Base-by-base conservation (phyloP, 345 rosid genomes). In the Aquilaria yunnanensis region DNA sequence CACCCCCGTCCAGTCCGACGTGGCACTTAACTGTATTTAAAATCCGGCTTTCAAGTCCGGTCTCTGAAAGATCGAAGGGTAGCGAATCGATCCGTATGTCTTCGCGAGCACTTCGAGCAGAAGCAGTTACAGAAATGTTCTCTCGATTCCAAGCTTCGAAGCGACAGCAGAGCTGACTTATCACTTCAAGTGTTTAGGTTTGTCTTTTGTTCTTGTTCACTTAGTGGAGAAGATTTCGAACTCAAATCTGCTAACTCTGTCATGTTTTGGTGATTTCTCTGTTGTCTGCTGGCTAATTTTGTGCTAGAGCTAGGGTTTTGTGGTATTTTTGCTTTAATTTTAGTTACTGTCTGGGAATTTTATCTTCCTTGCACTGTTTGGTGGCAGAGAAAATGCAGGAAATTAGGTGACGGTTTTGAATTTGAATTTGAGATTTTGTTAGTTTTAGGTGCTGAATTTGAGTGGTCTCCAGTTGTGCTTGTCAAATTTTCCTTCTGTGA, bases 11-110 rank as follows among this genome's bases (percentile, higher is more conserved):
- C 45, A 57, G 31, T 72, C 74, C 62, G 46, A 82, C 79, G 78
- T 83, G 92, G 82, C 81, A 78, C 56, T 85, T 71, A 80, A 82
- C 67, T 54, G 74, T 75, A 70, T 81, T 84, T 87, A 66, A 87
- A 85, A 73, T 80, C 90, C 79, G 84, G 69, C 63, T 79, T 83
- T 84, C 80, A 77, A 75, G 81, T 91, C 89, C 94, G 88, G 46
- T 1, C 16, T 51, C 43, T 47, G 47, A 58, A 58, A 50, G 9
- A 9, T 57, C 33, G 54, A 64, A 45, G 52, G 50, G 8, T 37
- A 37, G 43, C 45, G 57, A 54, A 37, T 63, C 31, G 67, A 41
- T 37, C 43, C 43, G 43, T 37, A 37, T 37, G 43, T 37, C 43
- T 37, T 37, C 43, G 5, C 43, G 7, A 11, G 1, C 56, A 51